Evolutionary conservation across 169 alveolate genomes (phyloP).

Genomic region (Plasmodium vinckei): DNA sequence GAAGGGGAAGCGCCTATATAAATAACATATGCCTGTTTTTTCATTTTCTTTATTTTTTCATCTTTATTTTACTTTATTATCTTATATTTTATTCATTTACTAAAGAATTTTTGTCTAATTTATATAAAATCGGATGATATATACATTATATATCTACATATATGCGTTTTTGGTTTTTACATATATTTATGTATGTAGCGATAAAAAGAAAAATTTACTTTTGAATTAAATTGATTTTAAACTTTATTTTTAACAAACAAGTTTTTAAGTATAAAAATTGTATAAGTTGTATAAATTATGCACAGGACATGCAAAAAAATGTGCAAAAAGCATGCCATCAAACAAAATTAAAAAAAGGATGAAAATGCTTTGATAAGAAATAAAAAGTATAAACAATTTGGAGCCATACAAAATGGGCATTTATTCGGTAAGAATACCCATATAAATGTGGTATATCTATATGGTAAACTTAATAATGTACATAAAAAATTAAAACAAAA

Average conservation of each 20-base stretch:
- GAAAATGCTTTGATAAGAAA: no score
- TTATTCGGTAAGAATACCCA: no score
- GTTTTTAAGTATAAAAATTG: conserved; percentile 57
- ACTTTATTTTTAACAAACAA: conserved; percentile 53
- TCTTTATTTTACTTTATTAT: background rate
- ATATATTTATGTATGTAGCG: background rate
- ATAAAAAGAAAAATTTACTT: conserved; percentile 7
- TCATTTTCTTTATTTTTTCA: background rate
- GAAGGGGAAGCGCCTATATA: conserved; percentile 5
- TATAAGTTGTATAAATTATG: no score
- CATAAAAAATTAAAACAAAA: no score
- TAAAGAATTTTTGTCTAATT: conserved; percentile 61
- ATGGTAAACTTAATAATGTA: no score
- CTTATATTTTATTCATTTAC: conserved; percentile 22
- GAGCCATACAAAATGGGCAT: no score
- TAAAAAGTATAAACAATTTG: no score
- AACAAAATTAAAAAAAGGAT: no score
- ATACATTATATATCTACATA: background rate
- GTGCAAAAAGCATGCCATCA: no score
- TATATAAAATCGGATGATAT: conserved; percentile 33
- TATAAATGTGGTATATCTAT: no score
- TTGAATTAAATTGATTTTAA: conserved; percentile 49
- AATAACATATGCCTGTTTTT: background rate
- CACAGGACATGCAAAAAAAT: no score
- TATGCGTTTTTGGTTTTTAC: background rate